phyloP scores from a whole-genome alignment of 1,139 yeast species.

The Candida sanyaensis region DNA sequence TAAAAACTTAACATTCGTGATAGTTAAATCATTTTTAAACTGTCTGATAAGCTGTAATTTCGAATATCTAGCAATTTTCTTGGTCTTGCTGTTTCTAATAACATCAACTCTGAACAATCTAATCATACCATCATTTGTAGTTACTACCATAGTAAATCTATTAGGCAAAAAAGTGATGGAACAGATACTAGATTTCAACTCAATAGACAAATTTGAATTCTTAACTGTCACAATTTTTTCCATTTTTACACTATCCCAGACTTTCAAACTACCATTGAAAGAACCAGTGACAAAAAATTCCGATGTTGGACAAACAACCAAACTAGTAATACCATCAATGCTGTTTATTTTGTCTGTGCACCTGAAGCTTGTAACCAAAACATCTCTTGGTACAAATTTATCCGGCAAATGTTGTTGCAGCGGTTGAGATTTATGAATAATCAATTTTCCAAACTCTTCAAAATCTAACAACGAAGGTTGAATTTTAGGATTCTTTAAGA shows the following conservation, averaged over 20 bases:
- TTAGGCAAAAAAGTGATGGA: conserved; percentile 56
- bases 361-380: conserved; percentile 55
- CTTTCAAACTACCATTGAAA: conserved; percentile 64
- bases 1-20: conserved; percentile 15
- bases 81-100: conserved; percentile 34
- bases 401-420: conserved; percentile 1
- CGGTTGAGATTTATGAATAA: conserved; percentile 1
- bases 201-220: conserved; percentile 49
- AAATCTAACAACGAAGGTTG: conserved; percentile 62
- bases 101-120: conserved; percentile 60
- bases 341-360: conserved; percentile 19
- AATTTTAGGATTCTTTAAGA: conserved; percentile 53
- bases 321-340: conserved; percentile 49
- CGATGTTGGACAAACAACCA: conserved; percentile 62
- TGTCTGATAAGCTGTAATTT: conserved; percentile 48
- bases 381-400: conserved; percentile 38
- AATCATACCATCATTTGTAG: conserved; percentile 66
- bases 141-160: conserved; percentile 66
- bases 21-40: conserved; percentile 18
- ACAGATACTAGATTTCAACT: conserved; percentile 50
- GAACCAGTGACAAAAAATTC: conserved; percentile 79
- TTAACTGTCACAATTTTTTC: conserved; percentile 66
- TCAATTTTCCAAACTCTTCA: conserved; percentile 62
- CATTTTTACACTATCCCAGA: conserved; percentile 77
- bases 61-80: conserved; percentile 32